A percentile compares a stretch with the other conserved stretches of the same genome.
phyloP scores from a whole-genome alignment of 2,329 filamentous ascomycete species.

The Elsinoe necatrix region DNA sequence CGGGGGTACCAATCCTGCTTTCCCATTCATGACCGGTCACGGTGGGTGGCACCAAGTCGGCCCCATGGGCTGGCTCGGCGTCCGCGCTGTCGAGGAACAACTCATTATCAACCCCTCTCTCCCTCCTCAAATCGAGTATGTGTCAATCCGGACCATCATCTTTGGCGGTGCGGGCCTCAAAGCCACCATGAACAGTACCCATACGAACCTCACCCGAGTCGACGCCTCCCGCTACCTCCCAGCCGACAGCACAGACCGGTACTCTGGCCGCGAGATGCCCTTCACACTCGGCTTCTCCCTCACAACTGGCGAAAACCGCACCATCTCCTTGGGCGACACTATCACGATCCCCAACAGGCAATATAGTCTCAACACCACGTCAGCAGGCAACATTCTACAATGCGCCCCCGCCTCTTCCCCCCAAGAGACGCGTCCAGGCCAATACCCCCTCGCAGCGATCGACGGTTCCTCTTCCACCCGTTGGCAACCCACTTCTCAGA shows the following conservation, averaged over 20 bases:
- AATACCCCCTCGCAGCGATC: constrained; percentile 59
- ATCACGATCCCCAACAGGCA: constrained; percentile 36
- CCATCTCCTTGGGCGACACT: constrained; percentile 39
- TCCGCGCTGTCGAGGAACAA: constrained; percentile 51
- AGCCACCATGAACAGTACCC: constrained; percentile 53
- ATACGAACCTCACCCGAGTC: constrained; percentile 53
- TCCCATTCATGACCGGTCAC: constrained; percentile 62
- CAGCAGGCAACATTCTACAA: constrained; percentile 51
- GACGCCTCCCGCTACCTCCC: constrained; percentile 35
- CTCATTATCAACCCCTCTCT: constrained; percentile 57
- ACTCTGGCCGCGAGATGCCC: constrained; percentile 47
- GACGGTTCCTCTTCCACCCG: constrained; percentile 59
- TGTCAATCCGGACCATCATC: constrained; percentile 56
- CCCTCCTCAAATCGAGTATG: constrained; percentile 54
- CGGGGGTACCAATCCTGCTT: constrained; percentile 60
- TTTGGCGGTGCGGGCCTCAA: constrained; percentile 58
- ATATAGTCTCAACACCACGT: constrained; percentile 36
- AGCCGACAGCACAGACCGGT: constrained; percentile 47
- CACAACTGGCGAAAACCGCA: constrained; percentile 34
- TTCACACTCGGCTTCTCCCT: constrained; percentile 41
- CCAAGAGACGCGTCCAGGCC: constrained; percentile 49
- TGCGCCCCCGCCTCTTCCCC: constrained; percentile 47
- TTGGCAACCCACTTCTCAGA: constrained; percentile 53
- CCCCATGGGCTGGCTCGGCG: constrained; percentile 59
- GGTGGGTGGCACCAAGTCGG: constrained; percentile 61